Conservation (phyloP, 768 basidiomycete genomes). For the Tulasnella sp. region DNA sequence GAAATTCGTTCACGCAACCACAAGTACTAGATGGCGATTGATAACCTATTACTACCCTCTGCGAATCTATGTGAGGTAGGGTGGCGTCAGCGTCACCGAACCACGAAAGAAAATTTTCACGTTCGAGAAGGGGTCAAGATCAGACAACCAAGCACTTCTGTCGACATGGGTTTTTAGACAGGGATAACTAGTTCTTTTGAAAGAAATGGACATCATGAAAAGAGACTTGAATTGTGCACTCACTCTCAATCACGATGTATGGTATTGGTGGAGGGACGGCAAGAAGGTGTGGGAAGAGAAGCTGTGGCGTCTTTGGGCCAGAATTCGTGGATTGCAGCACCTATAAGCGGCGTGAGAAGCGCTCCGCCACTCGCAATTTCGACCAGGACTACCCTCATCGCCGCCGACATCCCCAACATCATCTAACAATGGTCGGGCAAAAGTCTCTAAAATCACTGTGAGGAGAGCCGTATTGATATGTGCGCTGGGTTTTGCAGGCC, state of each 20-base stretch:
- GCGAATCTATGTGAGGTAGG: neutral
- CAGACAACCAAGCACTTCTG: conserved; percentile 1
- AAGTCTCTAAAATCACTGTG: neutral
- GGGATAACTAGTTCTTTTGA: conserved; percentile 10
- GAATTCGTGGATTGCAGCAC: conserved; percentile 4
- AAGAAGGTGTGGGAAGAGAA: neutral
- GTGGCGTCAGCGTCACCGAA: neutral
- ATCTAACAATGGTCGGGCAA: neutral
- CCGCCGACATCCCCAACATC: neutral
- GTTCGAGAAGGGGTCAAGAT: neutral
- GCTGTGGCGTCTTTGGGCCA: neutral
- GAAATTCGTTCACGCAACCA: too few species aligned
- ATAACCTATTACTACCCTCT: too few species aligned
- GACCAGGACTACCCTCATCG: neutral
- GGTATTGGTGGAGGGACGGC: neutral
- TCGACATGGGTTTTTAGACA: conserved; percentile 14
- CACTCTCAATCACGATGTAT: neutral
- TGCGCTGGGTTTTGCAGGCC: conserved; percentile 43
- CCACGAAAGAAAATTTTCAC: neutral
- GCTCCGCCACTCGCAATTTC: conserved; percentile 9
- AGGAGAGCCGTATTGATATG: neutral
- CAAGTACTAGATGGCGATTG: too few species aligned
- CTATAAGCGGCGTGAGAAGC: conserved; percentile 8
- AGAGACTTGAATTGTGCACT: neutral
- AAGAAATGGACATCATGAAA: conserved; percentile 7